Evolutionary conservation across 2,329 filamentous ascomycete species (phyloP).

Genomic region (Pseudopithomyces maydicus): DNA sequence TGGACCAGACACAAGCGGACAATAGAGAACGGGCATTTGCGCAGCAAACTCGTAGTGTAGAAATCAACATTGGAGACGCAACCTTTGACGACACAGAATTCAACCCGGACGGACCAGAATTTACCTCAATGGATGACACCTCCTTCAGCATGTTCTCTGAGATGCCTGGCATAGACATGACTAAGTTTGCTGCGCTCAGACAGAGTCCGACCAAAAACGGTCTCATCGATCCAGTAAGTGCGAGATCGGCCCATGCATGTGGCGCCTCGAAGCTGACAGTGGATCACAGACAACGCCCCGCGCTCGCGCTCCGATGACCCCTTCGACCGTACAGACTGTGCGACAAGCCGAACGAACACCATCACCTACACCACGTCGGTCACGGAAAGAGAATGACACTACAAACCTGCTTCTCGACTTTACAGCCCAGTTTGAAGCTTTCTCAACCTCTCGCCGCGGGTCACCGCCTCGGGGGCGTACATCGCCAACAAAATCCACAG

Average conservation of each 20-base stretch:
- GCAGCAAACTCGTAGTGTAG: conserved; percentile 26
- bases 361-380: conserved; percentile 59
- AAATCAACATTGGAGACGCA: conserved; percentile 29
- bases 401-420: conserved; percentile 87
- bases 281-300: conserved; percentile 36
- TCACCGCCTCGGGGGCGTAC: conserved; percentile 45
- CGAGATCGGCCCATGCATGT: conserved; percentile 9
- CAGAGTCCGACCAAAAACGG: conserved; percentile 56
- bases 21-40: conserved; percentile 26
- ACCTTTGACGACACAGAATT: conserved; percentile 31
- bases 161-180: conserved; percentile 76
- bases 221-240: conserved; percentile 27
- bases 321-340: conserved; percentile 56
- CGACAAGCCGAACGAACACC: conserved; percentile 51
- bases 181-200: conserved; percentile 76
- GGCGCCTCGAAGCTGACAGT: conserved; percentile 10
- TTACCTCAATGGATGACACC: conserved; percentile 64
- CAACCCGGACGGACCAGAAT: conserved; percentile 36
- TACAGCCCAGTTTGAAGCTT: conserved; percentile 73
- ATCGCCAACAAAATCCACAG: conserved; percentile 58
- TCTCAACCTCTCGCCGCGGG: conserved; percentile 47
- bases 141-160: conserved; percentile 88
- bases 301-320: conserved; percentile 50
- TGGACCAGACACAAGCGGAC: conserved; percentile 35
- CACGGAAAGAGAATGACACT: conserved; percentile 61